Percentiles rank a stretch among this genome's conserved stretches.
Evolutionary conservation across 78 protist genomes (phyloP).

Genomic region (Dictyostelium discoideum): dicty_2.7 NC_007091.3:1260501-1261000

Average conservation of each 20-base stretch:
- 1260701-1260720: slow-evolving; percentile 84
- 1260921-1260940: too few species aligned
- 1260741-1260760: slow-evolving; percentile 94
- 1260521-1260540: slow-evolving; percentile 67
- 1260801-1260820: slow-evolving; percentile 43
- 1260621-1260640: slow-evolving; percentile 98
- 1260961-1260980: slow-evolving; percentile 72
- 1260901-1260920: too few species aligned
- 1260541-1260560: not conserved
- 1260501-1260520: slow-evolving; percentile 72
- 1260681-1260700: slow-evolving; percentile 55
- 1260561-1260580: slow-evolving; percentile 55
- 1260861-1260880: too few species aligned
- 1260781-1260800: slow-evolving; percentile 70
- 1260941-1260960: slow-evolving; percentile 52
- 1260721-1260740: slow-evolving; percentile 89
- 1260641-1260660: slow-evolving; percentile 85
- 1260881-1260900: too few species aligned
- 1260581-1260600: slow-evolving; percentile 81
- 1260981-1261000: slow-evolving; percentile 73
- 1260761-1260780: slow-evolving; percentile 90
- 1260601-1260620: slow-evolving; percentile 88
- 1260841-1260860: too few species aligned
- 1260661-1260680: slow-evolving; percentile 55
- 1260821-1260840: too few species aligned